These are phyloP conservation scores for Saturnispora besseyi DNA, from an alignment of 805 yeast species.

Conservation along the genomic window DNA sequence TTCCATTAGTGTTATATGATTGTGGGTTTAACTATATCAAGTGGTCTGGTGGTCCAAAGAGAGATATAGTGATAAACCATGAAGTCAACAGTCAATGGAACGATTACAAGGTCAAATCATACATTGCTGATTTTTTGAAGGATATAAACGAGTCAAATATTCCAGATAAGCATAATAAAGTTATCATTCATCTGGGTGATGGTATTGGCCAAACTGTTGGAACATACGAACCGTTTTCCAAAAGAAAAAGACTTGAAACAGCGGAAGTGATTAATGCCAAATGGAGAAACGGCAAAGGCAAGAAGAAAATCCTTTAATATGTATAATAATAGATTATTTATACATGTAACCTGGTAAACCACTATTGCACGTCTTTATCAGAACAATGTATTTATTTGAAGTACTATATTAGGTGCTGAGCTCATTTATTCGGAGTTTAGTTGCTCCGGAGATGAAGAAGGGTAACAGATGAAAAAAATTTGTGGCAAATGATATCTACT, in stretches of 20 bases:
- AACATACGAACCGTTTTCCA: conserved; percentile 46
- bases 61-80: conserved; percentile 33
- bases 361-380: too few relatives aligned
- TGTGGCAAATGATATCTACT: not conserved
- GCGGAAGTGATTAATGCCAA: conserved; percentile 64
- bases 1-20: conserved; percentile 80
- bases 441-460: not conserved
- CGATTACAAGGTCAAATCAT: conserved; percentile 49
- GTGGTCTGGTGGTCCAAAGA: conserved; percentile 42
- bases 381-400: too few relatives aligned
- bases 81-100: conserved; percentile 42
- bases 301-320: not conserved
- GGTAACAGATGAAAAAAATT: not conserved
- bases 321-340: not conserved
- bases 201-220: conserved; percentile 59
- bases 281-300: conserved; percentile 39
- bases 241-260: conserved; percentile 52
- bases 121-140: conserved; percentile 43
- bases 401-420: not conserved
- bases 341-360: not conserved
- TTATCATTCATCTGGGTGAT: conserved; percentile 51
- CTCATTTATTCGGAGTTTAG: not conserved
- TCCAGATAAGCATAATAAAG: conserved; percentile 9
- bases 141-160: conserved; percentile 29
- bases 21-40: conserved; percentile 58